phyloP scores from a whole-genome alignment of 257 asterid genomes.

The Buddleja alternifolia region DNA sequence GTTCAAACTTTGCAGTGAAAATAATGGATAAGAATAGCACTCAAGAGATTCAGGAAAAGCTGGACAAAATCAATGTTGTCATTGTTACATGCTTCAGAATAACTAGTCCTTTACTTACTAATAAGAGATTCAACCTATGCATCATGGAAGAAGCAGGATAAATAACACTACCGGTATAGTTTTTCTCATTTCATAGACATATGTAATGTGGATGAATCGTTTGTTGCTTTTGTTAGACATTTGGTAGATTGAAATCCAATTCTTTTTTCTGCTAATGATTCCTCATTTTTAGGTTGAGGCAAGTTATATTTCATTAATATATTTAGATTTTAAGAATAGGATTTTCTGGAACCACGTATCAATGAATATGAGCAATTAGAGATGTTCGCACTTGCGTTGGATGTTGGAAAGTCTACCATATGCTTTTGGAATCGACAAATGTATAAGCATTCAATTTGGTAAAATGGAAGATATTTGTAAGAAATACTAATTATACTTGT shows the following conservation, averaged over 20 bases:
- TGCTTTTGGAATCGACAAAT: no score
- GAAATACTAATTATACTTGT: no score
- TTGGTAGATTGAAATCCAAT: background rate
- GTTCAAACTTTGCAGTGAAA: conserved; percentile 38
- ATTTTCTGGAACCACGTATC: no score
- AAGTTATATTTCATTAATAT: conserved; percentile 22
- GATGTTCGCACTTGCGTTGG: no score
- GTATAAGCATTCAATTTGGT: no score
- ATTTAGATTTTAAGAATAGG: background rate
- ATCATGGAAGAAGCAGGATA: conserved; percentile 99
- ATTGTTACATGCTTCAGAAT: conserved; percentile 97
- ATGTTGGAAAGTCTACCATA: no score
- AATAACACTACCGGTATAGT: conserved; percentile 83
- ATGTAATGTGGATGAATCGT: conserved; percentile 7
- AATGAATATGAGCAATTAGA: no score
- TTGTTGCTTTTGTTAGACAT: conserved; percentile 2
- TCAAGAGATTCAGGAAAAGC: conserved; percentile 63
- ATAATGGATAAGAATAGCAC: conserved; percentile 61
- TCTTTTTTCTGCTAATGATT: background rate
- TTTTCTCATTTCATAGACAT: background rate
- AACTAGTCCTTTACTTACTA: conserved; percentile 81
- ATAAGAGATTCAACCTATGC: conserved; percentile 87
- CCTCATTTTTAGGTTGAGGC: background rate
- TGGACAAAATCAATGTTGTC: conserved; percentile 71
- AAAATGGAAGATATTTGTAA: no score